phyloP scores from a whole-genome alignment of 768 basidiomycete genomes.

The Lactifluus hygrophoroides region DNA sequence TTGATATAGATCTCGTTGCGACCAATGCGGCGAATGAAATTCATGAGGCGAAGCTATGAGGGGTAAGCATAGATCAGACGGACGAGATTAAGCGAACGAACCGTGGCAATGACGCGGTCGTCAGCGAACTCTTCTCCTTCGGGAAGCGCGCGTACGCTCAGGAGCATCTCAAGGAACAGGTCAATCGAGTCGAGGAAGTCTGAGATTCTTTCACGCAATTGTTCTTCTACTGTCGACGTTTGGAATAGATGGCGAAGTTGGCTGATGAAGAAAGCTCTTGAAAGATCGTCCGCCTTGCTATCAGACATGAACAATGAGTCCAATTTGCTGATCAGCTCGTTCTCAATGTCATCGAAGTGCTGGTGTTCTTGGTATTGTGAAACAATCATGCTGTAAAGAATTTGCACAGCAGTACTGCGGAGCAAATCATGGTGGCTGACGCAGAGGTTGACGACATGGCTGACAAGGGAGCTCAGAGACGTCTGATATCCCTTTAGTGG shows the following conservation, averaged over 20 bases:
- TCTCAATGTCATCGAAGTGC: conserved; percentile 84
- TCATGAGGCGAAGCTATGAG: conserved; percentile 73
- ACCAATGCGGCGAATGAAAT: conserved; percentile 87
- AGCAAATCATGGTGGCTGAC: conserved; percentile 92
- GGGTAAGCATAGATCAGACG: neutral
- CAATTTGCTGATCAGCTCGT: conserved; percentile 83
- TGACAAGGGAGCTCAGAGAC: conserved; percentile 74
- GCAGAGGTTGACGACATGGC: conserved; percentile 85
- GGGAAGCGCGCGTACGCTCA: conserved; percentile 81
- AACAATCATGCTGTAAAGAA: conserved; percentile 93
- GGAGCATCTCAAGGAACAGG: conserved; percentile 82
- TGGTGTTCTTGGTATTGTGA: conserved; percentile 80
- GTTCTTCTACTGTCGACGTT: conserved; percentile 68
- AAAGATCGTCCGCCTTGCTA: conserved; percentile 84
- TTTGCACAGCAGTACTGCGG: conserved; percentile 82
- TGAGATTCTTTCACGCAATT: conserved; percentile 67
- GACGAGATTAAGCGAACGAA: conserved; percentile 25
- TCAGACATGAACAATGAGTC: conserved; percentile 92
- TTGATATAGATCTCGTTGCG: conserved; percentile 92
- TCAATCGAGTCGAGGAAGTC: conserved; percentile 85
- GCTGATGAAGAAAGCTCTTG: conserved; percentile 86
- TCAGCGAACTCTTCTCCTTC: conserved; percentile 92
- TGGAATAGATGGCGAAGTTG: conserved; percentile 89
- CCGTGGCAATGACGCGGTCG: conserved; percentile 89
- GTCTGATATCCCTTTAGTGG: conserved; percentile 68